These are phyloP conservation scores for Coix lacrymajobi DNA, from an alignment of 176 grass and related monocot species.

Conservation along the genomic window DNA sequence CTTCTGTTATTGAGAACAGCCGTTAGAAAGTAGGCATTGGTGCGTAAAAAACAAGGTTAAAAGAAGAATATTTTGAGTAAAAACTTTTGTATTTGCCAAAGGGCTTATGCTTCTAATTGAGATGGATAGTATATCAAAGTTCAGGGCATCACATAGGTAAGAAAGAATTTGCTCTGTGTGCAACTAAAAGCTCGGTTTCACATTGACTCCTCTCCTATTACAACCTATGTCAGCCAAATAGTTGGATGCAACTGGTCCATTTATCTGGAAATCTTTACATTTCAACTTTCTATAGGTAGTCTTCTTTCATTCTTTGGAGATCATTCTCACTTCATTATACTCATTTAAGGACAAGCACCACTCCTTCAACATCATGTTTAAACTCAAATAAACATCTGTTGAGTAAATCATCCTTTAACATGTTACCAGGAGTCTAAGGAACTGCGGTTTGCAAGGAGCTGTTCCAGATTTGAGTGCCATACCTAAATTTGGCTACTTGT, in stretches of 20 bases:
- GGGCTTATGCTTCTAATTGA: neutral
- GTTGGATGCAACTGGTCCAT: neutral
- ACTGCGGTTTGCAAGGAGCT: constrained; percentile 81
- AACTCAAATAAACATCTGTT: constrained; percentile 10
- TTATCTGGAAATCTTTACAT: neutral
- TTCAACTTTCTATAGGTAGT: neutral
- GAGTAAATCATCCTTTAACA: constrained; percentile 7
- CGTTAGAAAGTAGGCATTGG: neutral
- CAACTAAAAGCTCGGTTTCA: neutral
- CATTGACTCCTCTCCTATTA: neutral
- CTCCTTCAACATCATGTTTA: neutral
- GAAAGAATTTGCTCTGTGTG: neutral
- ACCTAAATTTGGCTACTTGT: constrained; percentile 68
- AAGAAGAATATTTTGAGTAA: neutral
- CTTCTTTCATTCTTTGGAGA: neutral
- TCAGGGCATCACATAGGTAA: neutral
- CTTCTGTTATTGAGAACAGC: neutral
- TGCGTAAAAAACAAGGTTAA: neutral
- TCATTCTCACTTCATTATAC: neutral
- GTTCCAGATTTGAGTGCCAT: constrained; percentile 73
- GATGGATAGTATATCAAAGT: neutral
- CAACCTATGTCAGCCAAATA: neutral
- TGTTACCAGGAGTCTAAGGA: constrained; percentile 84
- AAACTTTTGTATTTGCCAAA: neutral
- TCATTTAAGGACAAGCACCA: constrained; percentile 8